Base-by-base conservation (phyloP, 805 yeast genomes). In the Candida parachauliodes region DNA sequence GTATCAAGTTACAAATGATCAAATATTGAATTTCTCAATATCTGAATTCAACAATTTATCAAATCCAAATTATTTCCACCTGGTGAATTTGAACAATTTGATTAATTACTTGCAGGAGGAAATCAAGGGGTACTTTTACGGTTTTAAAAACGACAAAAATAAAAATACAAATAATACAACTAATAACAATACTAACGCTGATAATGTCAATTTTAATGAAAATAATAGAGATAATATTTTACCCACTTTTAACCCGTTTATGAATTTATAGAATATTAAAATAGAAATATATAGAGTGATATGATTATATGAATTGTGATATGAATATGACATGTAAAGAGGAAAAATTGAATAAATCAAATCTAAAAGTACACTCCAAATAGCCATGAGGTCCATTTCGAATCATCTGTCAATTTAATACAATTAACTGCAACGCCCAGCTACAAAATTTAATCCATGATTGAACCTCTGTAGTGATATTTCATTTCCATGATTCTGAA, bases 61-160 rank as follows among this genome's bases (percentile, higher is more conserved):
- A 3, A 48, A 50, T 17, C 76, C 79, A 10, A 69, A 65, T 39
- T 72, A 70, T 49, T 76, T 76, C 63, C 82, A 76, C 45, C 70
- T 70, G 49, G 63, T 64, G 28, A 74, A 75, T 40, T 66, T 76
- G 45, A 49, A 55, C 33, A 74, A 72, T 49, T 63, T 76, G 45
- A 57, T 76, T 25, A 60, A 62, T 7, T 60, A 69, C 56, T 65
- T 76, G 43, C 55, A 60, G 31, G 55, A 52, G 29, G 80, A 76
- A 41, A 47, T 62, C 9, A 45, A 57, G 25, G 73, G 72, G 2
- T 48, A 58, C 34, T 68, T 68, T 45, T 68, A 68, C 42, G 74
- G 74, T 5, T 68, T 68, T 44, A 56, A 55, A 39, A 30, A 14
- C 23, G 24, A 10, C 18, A 32, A 25, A 12, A 27, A 24, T 17